A percentile compares a stretch with the other conserved stretches of the same genome.
Conservation (phyloP, 106 monocot species). For the Dendrobium huoshanense region DNA sequence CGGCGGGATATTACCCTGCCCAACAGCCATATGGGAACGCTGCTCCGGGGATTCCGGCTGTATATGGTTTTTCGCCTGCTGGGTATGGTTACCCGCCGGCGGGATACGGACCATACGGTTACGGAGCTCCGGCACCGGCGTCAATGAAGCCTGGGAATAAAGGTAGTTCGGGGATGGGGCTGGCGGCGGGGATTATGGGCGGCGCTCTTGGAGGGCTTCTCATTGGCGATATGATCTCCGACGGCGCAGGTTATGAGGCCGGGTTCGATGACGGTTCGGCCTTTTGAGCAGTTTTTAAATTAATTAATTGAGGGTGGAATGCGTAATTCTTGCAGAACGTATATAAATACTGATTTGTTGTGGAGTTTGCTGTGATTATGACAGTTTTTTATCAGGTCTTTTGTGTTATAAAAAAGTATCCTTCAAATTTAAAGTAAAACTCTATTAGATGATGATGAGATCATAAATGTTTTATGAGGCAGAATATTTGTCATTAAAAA, state of each 20-base stretch:
- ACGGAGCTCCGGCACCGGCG: conserved; percentile 12
- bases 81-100: conserved; percentile 14
- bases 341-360: too few species aligned
- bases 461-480: too few species aligned
- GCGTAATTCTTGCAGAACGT: too few species aligned
- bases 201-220: conserved; percentile 42
- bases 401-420: too few species aligned
- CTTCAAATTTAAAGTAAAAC: too few species aligned
- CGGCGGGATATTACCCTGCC: neutral
- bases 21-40: neutral
- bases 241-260: neutral
- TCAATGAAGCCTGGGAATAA: conserved; percentile 19
- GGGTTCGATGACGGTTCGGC: neutral
- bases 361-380: too few species aligned
- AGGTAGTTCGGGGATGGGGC: conserved; percentile 18
- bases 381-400: too few species aligned
- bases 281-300: too few species aligned
- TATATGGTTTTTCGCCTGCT: neutral
- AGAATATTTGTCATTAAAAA: too few species aligned
- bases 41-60: neutral
- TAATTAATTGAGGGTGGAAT: too few species aligned
- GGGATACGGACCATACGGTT: conserved; percentile 8
- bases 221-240: conserved; percentile 44
- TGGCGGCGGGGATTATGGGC: conserved; percentile 40
- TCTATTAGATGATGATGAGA: too few species aligned